phyloP scores from a whole-genome alignment of 1,284 basidiomycete genomes.

The Violaceomyces palustris region DNA sequence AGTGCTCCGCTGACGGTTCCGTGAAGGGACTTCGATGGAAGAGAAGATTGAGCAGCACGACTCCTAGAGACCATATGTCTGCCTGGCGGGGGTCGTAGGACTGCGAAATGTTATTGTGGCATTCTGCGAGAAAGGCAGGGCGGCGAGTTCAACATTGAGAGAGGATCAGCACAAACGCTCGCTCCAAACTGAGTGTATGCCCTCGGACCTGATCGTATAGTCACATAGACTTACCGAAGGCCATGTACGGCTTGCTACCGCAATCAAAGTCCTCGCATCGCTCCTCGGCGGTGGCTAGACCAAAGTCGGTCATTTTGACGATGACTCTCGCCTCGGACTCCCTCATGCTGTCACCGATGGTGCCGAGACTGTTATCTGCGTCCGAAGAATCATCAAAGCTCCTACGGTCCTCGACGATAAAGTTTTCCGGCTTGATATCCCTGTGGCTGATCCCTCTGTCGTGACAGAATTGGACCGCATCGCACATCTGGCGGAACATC shows the following conservation, averaged over 20 bases:
- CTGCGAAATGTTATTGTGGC: slow-evolving; percentile 90
- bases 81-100: slow-evolving; percentile 89
- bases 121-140: slow-evolving; percentile 61
- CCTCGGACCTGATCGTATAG: neutral
- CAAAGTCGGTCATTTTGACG: slow-evolving; percentile 95
- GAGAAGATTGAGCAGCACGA: slow-evolving; percentile 97
- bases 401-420: slow-evolving; percentile 53
- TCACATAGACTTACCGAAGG: slow-evolving; percentile 68
- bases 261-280: slow-evolving; percentile 95
- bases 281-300: slow-evolving; percentile 80
- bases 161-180: neutral
- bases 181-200: neutral
- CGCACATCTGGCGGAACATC: slow-evolving; percentile 98
- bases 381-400: slow-evolving; percentile 20
- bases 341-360: slow-evolving; percentile 56
- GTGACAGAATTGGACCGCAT: slow-evolving; percentile 93
- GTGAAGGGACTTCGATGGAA: slow-evolving; percentile 99
- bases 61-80: slow-evolving; percentile 97
- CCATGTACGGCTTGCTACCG: slow-evolving; percentile 98
- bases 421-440: slow-evolving; percentile 83
- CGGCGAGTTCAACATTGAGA: no score
- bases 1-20: slow-evolving; percentile 72
- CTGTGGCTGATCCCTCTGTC: slow-evolving; percentile 85
- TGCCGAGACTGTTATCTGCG: slow-evolving; percentile 56
- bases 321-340: slow-evolving; percentile 58